Base-by-base conservation (phyloP, 768 basidiomycete species). In the Kwoniella heveanensis region DNA sequence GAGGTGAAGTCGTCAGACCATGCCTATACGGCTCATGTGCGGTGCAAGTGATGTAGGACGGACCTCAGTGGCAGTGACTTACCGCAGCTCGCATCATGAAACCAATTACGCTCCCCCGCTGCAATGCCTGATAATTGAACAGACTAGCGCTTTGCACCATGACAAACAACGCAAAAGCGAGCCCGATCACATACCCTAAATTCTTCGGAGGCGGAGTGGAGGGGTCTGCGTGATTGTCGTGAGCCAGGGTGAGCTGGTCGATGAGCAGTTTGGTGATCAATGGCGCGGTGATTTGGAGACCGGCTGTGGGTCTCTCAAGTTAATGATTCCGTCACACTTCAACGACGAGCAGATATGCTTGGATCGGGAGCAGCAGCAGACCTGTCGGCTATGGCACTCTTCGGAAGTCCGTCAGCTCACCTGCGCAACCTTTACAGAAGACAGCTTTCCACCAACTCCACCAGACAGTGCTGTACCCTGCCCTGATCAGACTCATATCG, bases 181-280 rank as follows among this genome's bases (percentile, higher is more conserved):
- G 47, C 9, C 48, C 66, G n/a, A 64, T 29, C 88, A 49, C 87
- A 87, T 88, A 0, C 77, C 80, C 65, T 86, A 87, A 27, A 88
- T 72, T 2, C 82, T 86, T 55, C 86, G 80, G 0, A 26, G 39
- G 10, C 83, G 58, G 60, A 12, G 48, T 59, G 30, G 48, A 62
- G 13, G n/a, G 26, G 15, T 32, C 60, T 19, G 30, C 47, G 1
- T 59, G 57, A 7, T 61, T 44, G 1, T 54, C 61, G 13, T 46
- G 50, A 37, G 80, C 72, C 0, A 80, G 77, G 17, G 39, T 60
- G 7, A 73, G 27, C 37, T 67, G 66, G 1, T 53, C 39, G 21
- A 73, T 64, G 26, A 73, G 48, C 13, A 64, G 30, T 27, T 57
- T 53, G n/a, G 69, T 66, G 24, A 73, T 32, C 2, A 69, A 54